Evolutionary conservation across 768 basidiomycete species (phyloP).

Genomic region (Leccinum truebloodii): DNA sequence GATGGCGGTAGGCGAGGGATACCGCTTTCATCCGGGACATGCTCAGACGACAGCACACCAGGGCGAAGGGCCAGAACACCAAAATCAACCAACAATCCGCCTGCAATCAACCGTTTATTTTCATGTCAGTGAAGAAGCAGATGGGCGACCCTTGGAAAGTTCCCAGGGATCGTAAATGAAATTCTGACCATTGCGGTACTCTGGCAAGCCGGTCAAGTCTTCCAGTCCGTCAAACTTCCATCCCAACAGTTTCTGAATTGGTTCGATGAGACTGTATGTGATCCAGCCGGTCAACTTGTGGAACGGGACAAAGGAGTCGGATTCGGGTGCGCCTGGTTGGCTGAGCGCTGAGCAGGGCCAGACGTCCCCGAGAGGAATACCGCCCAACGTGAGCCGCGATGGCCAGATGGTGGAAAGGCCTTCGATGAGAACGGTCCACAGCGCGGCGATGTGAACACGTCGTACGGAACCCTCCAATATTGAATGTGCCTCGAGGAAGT

Average conservation of each 20-base stretch:
- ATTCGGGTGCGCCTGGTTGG: constrained; percentile 33
- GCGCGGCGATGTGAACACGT: constrained; percentile 66
- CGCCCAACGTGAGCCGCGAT: constrained; percentile 62
- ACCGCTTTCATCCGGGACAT: constrained; percentile 34
- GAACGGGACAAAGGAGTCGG: constrained; percentile 81
- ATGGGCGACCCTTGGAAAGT: neutral
- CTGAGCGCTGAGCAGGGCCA: constrained; percentile 77
- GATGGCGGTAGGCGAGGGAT: constrained; percentile 70
- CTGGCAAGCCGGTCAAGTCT: constrained; percentile 90
- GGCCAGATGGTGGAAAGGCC: constrained; percentile 93
- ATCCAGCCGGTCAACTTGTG: constrained; percentile 97
- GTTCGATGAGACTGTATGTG: constrained; percentile 85
- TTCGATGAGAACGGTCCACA: constrained; percentile 83
- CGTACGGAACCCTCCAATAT: constrained; percentile 40
- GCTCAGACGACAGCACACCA: constrained; percentile 50
- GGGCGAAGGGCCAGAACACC: constrained; percentile 74
- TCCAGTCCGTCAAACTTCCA: constrained; percentile 85
- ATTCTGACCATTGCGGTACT: constrained; percentile 81
- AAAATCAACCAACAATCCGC: constrained; percentile 85
- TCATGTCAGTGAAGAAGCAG: neutral
- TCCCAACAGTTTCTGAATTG: constrained; percentile 70
- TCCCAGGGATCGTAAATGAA: neutral
- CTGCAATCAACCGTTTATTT: constrained; percentile 37
- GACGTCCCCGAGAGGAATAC: constrained; percentile 83
- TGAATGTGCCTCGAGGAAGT: constrained; percentile 66